phyloP scores from a whole-genome alignment of 148 eudicot species.

The Camellia lanceoleosa region DNA sequence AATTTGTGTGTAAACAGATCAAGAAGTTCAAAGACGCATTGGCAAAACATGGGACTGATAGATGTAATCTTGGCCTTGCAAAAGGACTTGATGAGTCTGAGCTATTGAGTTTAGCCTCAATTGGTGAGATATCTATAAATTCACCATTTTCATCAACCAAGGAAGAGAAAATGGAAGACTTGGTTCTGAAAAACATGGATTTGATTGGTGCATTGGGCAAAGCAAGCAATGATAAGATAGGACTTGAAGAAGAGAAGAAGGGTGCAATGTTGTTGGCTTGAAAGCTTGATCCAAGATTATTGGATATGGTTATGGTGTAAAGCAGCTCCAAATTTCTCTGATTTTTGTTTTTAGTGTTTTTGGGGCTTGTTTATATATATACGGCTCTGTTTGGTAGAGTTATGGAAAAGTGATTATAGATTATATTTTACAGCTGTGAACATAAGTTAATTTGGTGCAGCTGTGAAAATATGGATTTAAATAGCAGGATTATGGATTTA shows the following conservation, averaged over 20 bases:
- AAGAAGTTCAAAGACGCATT: conserved; percentile 88
- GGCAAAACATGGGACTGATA: conserved; percentile 56
- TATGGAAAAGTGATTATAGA: no score
- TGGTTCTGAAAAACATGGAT: not conserved
- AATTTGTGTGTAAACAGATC: conserved; percentile 44
- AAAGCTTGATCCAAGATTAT: conserved; percentile 9
- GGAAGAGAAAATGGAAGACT: conserved; percentile 38
- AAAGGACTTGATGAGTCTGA: conserved; percentile 80
- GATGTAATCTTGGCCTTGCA: conserved; percentile 55
- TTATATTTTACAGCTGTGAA: no score
- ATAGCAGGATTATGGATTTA: no score
- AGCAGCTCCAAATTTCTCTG: not conserved
- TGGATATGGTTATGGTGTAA: conserved; percentile 1
- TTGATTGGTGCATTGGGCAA: conserved; percentile 19
- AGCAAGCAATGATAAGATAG: conserved; percentile 13
- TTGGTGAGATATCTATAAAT: conserved; percentile 48
- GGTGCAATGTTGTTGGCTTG: conserved; percentile 38
- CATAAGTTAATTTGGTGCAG: no score
- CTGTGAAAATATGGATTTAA: no score
- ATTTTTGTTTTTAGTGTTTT: not conserved
- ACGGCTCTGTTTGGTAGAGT: no score
- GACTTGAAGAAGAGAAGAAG: conserved; percentile 26
- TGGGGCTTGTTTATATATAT: no score
- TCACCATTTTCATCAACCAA: conserved; percentile 19
- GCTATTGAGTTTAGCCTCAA: conserved; percentile 52